Conservation (phyloP, 1,139 yeast genomes). For the Scheffersomyces illinoinensis region DNA sequence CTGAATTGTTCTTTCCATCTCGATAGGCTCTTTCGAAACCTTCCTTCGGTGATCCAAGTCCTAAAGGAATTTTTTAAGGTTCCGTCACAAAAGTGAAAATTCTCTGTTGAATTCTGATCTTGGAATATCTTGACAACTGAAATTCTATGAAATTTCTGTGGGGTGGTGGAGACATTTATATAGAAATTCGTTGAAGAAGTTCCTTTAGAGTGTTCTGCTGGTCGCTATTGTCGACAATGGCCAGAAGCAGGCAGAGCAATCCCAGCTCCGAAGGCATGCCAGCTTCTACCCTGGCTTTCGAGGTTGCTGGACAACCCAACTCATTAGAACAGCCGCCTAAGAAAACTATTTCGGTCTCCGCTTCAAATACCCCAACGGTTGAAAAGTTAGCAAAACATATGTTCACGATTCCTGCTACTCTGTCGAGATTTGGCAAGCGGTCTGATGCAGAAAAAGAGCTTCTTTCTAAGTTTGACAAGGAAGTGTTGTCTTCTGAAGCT, state of each 20-base stretch:
- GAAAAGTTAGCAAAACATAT: neutral
- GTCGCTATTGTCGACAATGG: neutral
- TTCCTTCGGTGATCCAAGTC: neutral
- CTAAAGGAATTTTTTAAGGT: neutral
- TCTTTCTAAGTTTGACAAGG: slow-evolving; percentile 3
- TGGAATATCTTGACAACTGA: neutral
- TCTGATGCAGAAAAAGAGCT: slow-evolving; percentile 1
- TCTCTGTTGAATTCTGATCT: neutral
- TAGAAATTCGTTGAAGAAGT: neutral
- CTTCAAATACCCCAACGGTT: neutral
- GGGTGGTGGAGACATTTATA: neutral
- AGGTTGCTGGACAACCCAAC: neutral
- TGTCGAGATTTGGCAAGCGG: slow-evolving; percentile 1
- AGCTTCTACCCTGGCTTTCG: neutral
- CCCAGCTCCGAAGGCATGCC: neutral
- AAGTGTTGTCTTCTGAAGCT: slow-evolving; percentile 1
- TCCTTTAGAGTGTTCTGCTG: neutral
- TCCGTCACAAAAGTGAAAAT: neutral
- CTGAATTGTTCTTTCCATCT: neutral
- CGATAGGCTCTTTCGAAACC: neutral
- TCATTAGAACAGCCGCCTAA: neutral
- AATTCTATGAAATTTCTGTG: neutral
- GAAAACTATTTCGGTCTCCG: neutral
- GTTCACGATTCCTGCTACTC: neutral
- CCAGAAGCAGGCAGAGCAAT: neutral